Evolutionary conservation across 2,329 filamentous ascomycete genomes (phyloP).

Genomic region (Diplodia seriata): DNA sequence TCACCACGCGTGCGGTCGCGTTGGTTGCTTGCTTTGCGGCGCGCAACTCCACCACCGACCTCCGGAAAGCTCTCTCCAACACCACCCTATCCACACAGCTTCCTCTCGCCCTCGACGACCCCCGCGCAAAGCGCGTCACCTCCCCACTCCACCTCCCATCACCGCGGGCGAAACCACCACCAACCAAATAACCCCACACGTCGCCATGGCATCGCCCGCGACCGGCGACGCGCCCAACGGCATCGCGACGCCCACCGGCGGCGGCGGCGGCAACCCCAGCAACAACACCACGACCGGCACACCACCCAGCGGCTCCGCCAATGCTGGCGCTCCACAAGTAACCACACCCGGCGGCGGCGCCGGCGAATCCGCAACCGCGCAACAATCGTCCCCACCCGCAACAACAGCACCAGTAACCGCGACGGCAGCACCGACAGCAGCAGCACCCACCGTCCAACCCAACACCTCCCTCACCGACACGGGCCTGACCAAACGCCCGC

Average conservation of each 20-base stretch:
- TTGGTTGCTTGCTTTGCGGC: neutral
- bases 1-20: neutral
- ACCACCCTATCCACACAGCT: neutral
- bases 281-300: constrained; percentile 30
- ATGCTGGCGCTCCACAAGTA: constrained; percentile 34
- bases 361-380: neutral
- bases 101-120: neutral
- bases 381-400: too few species aligned
- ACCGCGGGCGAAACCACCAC: neutral
- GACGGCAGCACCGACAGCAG: constrained; percentile 17
- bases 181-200: neutral
- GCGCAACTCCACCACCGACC: neutral
- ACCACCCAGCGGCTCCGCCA: constrained; percentile 48
- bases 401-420: too few species aligned
- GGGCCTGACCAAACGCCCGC: constrained; percentile 62
- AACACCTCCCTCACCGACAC: constrained; percentile 44
- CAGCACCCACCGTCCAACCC: constrained; percentile 40
- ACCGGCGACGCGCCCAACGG: constrained; percentile 46
- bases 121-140: neutral
- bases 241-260: constrained; percentile 46
- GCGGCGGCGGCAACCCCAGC: constrained; percentile 38
- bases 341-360: constrained; percentile 35
- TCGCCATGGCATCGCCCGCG: constrained; percentile 48
- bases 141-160: neutral
- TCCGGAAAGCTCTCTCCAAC: neutral